These are phyloP conservation scores for Xylaria sp. DNA, from an alignment of 2,329 filamentous ascomycete species.

Conservation along the genomic window DNA sequence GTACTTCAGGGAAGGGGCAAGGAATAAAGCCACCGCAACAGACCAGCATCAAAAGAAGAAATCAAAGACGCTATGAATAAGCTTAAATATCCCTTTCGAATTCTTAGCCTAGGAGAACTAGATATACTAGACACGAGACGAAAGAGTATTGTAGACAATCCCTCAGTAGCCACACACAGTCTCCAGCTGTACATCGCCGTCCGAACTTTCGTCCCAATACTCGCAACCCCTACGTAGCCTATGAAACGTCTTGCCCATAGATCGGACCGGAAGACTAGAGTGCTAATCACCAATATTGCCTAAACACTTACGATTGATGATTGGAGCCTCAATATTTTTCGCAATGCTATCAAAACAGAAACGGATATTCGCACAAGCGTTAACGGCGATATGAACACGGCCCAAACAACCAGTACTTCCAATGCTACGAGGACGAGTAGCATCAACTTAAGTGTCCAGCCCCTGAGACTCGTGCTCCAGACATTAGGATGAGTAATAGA, in stretches of 20 bases:
- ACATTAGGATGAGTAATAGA: background rate
- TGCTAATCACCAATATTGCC: background rate
- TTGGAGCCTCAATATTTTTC: background rate
- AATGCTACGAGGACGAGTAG: background rate
- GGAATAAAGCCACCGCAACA: background rate
- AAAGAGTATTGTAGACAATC: background rate
- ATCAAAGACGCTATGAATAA: constrained; percentile 19
- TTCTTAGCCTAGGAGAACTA: background rate
- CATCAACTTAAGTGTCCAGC: background rate
- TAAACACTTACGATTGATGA: background rate
- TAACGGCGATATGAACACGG: background rate
- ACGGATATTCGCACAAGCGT: background rate
- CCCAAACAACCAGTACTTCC: background rate
- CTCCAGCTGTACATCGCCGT: constrained; percentile 14
- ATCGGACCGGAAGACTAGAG: no score
- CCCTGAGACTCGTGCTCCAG: background rate
- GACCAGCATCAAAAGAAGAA: constrained; percentile 14
- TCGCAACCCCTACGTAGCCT: background rate
- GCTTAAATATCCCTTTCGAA: constrained; percentile 8
- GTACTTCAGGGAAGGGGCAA: constrained; percentile 7
- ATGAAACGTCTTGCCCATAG: background rate
- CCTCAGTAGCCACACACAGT: constrained; percentile 13
- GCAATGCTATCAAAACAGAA: background rate
- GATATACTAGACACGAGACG: constrained; percentile 11
- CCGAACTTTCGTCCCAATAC: background rate